Base-by-base conservation (phyloP, 768 basidiomycete species). In the Daedalea quercina region DNA sequence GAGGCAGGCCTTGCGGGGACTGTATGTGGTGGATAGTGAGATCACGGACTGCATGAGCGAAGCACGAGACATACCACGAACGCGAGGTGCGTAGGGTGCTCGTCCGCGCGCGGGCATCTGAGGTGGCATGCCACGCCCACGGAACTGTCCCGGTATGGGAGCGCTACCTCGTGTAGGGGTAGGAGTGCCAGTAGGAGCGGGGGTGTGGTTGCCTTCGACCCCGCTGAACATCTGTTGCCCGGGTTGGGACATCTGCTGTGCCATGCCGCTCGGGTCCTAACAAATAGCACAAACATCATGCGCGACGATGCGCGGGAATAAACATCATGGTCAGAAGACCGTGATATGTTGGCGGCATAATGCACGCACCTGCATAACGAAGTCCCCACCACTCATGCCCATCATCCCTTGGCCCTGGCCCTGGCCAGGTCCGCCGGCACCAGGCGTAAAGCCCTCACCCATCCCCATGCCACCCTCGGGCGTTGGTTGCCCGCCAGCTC, bases 1-100 rank as follows among this genome's bases (percentile, higher is more conserved):
- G 90, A 92, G 6, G 89, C 85, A 3, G 90, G 85, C 54, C 90
- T 79, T 33, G 82, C 82, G 37, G 86, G 82, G 7, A 75, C 73
- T 51, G 75, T 23, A 28, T 15, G 6, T 17, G 19, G 24, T 45
- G 19, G 37, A 47, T 22, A 12, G 43, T 40, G 23, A 43, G 42
- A 48, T 43, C n/a, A n/a, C n/a, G n/a, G n/a, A 22, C 11, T 24
- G 37, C 35, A 26, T 44, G 49, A 53, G 41, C 26, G 17, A 40
- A 3, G 12, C 1, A 23, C 4, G 13, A 26, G 37, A 68, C 74
- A 55, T 60, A 74, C 73, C 69, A 61, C 75, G 69, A 43, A 75
- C 70, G 13, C 77, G 76, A 42, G 74, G 69, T 28, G 65, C 69
- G 44, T 60, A 68, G 34, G 65, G 72, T 0, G 70, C 73, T 34